A percentile compares a stretch with the other conserved stretches of the same genome.
Evolutionary conservation across 495 filamentous ascomycete genomes (phyloP).

Genomic region (Penicillium parvum): DNA sequence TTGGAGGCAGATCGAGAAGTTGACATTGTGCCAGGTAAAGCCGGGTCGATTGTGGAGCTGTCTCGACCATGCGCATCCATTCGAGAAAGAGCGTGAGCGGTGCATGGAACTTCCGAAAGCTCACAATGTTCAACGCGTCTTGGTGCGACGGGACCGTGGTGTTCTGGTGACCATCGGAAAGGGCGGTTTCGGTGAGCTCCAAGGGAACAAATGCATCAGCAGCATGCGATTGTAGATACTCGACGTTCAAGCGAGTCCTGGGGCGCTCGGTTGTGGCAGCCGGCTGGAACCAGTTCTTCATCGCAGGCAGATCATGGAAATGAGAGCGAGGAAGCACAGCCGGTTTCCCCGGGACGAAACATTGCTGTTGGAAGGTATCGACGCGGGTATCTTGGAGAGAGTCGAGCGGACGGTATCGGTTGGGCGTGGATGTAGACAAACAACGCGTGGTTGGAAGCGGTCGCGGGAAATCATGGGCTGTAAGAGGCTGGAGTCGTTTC

Average conservation of each 20-base stretch:
- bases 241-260: conserved; percentile 36
- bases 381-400: conserved; percentile 30
- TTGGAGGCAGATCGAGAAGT: conserved; percentile 58
- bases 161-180: not conserved
- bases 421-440: conserved; percentile 19
- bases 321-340: conserved; percentile 42
- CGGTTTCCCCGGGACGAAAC: conserved; percentile 45
- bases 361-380: conserved; percentile 44
- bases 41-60: conserved; percentile 26
- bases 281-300: conserved; percentile 50
- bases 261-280: not conserved
- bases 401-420: conserved; percentile 25
- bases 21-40: conserved; percentile 86
- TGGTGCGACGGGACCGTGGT: not conserved
- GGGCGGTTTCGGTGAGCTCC: conserved; percentile 45
- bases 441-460: not conserved
- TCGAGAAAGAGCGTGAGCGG: conserved; percentile 55
- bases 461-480: not conserved
- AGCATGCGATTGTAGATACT: conserved; percentile 47
- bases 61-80: conserved; percentile 41
- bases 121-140: conserved; percentile 6
- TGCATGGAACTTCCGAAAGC: conserved; percentile 54
- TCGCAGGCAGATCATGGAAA: conserved; percentile 46
- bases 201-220: conserved; percentile 51
- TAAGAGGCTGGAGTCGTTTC: conserved; percentile 2